These are phyloP conservation scores for Pseudodiploospora longispora DNA, from an alignment of 2,329 filamentous ascomycete species.

Conservation along the genomic window DNA sequence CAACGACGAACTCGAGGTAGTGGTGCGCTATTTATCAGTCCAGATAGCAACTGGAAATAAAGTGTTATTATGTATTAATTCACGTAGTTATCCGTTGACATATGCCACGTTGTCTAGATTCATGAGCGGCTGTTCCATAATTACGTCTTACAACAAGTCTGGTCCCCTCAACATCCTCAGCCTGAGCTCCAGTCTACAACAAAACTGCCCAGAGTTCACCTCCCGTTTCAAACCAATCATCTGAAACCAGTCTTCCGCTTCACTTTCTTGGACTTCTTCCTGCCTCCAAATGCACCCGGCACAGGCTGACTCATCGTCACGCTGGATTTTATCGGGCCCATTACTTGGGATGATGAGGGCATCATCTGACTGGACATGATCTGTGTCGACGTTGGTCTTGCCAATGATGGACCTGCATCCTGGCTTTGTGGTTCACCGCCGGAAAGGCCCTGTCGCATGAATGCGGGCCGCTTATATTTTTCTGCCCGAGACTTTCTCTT, in stretches of 20 bases:
- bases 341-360: slow-evolving; percentile 27
- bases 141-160: too few species aligned
- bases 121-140: too few species aligned
- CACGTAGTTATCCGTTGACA: too few species aligned
- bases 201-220: too few species aligned
- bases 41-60: too few species aligned
- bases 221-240: slow-evolving; percentile 8
- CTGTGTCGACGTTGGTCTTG: slow-evolving; percentile 15
- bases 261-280: slow-evolving; percentile 34
- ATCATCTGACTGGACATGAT: slow-evolving; percentile 29
- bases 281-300: slow-evolving; percentile 37
- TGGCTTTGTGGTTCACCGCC: slow-evolving; percentile 3
- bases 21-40: too few species aligned
- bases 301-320: slow-evolving; percentile 38
- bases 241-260: slow-evolving; percentile 36
- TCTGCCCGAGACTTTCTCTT: slow-evolving; percentile 26
- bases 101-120: too few species aligned
- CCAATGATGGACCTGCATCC: slow-evolving; percentile 9
- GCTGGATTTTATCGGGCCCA: slow-evolving; percentile 10
- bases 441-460: slow-evolving; percentile 18
- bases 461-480: slow-evolving; percentile 23
- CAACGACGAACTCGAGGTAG: too few species aligned
- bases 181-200: too few species aligned
- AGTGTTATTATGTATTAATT: too few species aligned
- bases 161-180: too few species aligned